phyloP scores from a whole-genome alignment of 2,329 filamentous ascomycete genomes.

The Chlorencoelia australis region DNA sequence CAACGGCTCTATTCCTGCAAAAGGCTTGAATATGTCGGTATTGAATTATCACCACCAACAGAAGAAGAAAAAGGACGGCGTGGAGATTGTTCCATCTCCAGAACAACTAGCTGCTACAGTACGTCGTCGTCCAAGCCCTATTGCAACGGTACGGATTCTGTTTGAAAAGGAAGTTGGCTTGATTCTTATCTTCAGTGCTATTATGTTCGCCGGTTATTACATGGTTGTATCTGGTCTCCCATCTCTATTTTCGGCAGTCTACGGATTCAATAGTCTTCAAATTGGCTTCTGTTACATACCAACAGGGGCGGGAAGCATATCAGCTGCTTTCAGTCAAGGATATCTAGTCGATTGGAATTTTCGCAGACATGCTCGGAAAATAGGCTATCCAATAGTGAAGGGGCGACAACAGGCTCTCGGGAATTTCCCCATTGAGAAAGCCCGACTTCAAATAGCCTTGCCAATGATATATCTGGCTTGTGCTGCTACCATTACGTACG shows the following conservation, averaged over 20 bases:
- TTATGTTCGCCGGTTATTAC: conserved; percentile 41
- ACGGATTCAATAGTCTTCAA: conserved; percentile 12
- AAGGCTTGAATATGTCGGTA: conserved; percentile 42
- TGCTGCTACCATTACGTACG: conserved; percentile 5
- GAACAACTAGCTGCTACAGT: no score
- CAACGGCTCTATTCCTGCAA: conserved; percentile 46
- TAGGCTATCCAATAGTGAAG: conserved; percentile 47
- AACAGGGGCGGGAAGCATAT: conserved; percentile 35
- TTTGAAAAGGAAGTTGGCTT: conserved; percentile 33
- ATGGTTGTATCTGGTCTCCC: conserved; percentile 35
- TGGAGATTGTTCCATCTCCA: no score
- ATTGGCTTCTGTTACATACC: conserved; percentile 26
- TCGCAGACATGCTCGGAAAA: conserved; percentile 47
- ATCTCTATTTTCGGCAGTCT: conserved; percentile 14
- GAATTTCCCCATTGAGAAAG: conserved; percentile 24
- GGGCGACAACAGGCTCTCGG: conserved; percentile 33
- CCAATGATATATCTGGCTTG: conserved; percentile 36
- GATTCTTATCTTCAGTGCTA: conserved; percentile 30
- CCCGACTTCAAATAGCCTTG: conserved; percentile 41
- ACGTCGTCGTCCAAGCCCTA: conserved; percentile 28
- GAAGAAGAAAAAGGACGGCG: no score
- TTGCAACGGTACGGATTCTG: conserved; percentile 32
- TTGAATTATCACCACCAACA: no score
- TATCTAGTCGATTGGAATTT: conserved; percentile 56
- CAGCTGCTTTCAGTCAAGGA: conserved; percentile 42